Conservation (phyloP, 495 filamentous ascomycete genomes). For the Cairneyella variabilis region DNA sequence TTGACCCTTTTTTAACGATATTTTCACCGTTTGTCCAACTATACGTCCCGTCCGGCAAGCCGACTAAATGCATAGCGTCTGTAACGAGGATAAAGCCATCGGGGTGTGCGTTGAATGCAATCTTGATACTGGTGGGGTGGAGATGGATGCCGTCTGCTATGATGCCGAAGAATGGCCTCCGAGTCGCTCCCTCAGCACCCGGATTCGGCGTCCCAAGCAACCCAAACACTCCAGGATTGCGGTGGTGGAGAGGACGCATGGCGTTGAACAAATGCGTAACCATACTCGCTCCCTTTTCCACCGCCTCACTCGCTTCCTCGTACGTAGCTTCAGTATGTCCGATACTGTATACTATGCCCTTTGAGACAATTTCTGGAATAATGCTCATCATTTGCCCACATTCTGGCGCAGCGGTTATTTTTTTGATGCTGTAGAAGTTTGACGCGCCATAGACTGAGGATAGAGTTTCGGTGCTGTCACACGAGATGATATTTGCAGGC, state of each 20-base stretch:
- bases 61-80: conserved; percentile 63
- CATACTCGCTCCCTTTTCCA: conserved; percentile 71
- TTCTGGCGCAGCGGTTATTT: conserved; percentile 82
- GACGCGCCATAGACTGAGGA: conserved; percentile 63
- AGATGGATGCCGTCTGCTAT: conserved; percentile 67
- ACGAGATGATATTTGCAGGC: conserved; percentile 53
- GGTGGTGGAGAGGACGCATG: conserved; percentile 81
- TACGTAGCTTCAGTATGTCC: conserved; percentile 83
- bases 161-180: conserved; percentile 58
- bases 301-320: conserved; percentile 63
- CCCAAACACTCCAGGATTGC: conserved; percentile 81
- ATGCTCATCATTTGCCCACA: conserved; percentile 56
- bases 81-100: conserved; percentile 64
- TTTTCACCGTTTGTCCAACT: conserved; percentile 74
- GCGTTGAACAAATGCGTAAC: conserved; percentile 90
- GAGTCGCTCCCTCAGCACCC: conserved; percentile 32
- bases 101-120: conserved; percentile 59
- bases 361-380: conserved; percentile 54
- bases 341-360: conserved; percentile 67
- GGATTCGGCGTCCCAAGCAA: conserved; percentile 44
- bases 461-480: conserved; percentile 52
- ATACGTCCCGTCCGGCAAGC: conserved; percentile 72
- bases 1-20: conserved; percentile 61
- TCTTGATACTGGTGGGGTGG: conserved; percentile 58
- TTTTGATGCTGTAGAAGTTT: conserved; percentile 60